Evolutionary conservation across 148 eudicot genomes (phyloP).

Genomic region (Euryodendron excelsum): DNA sequence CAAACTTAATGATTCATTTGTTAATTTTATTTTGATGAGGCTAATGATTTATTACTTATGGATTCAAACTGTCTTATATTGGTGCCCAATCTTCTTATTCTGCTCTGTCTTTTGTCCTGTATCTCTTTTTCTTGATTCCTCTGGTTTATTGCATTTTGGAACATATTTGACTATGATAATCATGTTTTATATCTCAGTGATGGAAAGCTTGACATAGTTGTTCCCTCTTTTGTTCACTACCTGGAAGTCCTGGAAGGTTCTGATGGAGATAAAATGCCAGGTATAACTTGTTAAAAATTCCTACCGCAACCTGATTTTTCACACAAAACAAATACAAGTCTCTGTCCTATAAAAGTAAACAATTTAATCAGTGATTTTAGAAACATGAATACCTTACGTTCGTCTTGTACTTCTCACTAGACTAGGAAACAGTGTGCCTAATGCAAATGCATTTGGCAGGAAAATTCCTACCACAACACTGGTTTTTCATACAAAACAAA

Average conservation of each 20-base stretch:
- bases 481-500: too few species aligned
- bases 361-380: too few species aligned
- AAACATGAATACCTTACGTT: too few species aligned
- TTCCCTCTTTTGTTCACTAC: conserved; percentile 98
- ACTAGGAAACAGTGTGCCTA: too few species aligned
- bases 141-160: neutral
- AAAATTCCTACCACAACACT: too few species aligned
- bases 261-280: conserved; percentile 98
- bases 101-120: neutral
- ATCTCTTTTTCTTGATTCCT: neutral
- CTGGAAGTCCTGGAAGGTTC: conserved; percentile 96
- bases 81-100: neutral
- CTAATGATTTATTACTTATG: neutral
- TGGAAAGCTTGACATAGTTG: conserved; percentile 93
- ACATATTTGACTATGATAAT: conserved; percentile 5
- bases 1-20: too few species aligned
- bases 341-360: too few species aligned
- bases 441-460: too few species aligned
- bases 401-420: too few species aligned
- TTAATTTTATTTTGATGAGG: too few species aligned
- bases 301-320: too few species aligned
- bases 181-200: conserved; percentile 47
- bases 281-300: conserved; percentile 34
- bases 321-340: too few species aligned
- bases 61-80: neutral